phyloP scores from a whole-genome alignment of 2,329 filamentous ascomycete genomes.

The Aspergillus versicolor region DNA sequence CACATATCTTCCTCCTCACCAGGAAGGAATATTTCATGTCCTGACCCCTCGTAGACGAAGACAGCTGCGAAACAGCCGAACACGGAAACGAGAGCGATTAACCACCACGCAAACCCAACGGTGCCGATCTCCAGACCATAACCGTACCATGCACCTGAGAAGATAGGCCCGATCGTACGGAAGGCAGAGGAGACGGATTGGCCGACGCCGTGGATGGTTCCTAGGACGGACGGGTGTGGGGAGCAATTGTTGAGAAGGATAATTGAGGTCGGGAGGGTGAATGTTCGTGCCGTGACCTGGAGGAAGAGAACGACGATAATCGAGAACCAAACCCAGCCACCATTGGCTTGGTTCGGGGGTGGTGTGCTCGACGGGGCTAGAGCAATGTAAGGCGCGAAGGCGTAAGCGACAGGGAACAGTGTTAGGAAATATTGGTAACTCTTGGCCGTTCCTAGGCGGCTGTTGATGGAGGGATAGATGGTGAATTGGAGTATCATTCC shows the following conservation, averaged over 20 bases:
- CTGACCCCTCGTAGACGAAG: conserved; percentile 64
- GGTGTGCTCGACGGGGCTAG: conserved; percentile 60
- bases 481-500: conserved; percentile 71
- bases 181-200: conserved; percentile 57
- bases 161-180: conserved; percentile 57
- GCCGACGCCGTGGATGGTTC: conserved; percentile 59
- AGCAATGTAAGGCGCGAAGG: conserved; percentile 69
- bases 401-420: conserved; percentile 70
- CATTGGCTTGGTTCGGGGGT: conserved; percentile 38
- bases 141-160: conserved; percentile 57
- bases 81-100: conserved; percentile 53
- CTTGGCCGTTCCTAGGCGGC: conserved; percentile 64
- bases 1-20: conserved; percentile 37
- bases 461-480: conserved; percentile 68
- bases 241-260: conserved; percentile 62
- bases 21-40: conserved; percentile 55
- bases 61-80: conserved; percentile 60
- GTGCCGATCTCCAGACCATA: conserved; percentile 54
- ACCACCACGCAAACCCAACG: conserved; percentile 60
- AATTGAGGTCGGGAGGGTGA: conserved; percentile 60
- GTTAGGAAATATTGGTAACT: conserved; percentile 67
- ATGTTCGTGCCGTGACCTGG: conserved; percentile 71
- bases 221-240: conserved; percentile 59
- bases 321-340: conserved; percentile 60
- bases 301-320: conserved; percentile 65